Evolutionary conservation across 75 land plant genomes (phyloP), one percentile per base, ranked within the genome.

Genomic region (Cupressus sempervirens): DNA sequence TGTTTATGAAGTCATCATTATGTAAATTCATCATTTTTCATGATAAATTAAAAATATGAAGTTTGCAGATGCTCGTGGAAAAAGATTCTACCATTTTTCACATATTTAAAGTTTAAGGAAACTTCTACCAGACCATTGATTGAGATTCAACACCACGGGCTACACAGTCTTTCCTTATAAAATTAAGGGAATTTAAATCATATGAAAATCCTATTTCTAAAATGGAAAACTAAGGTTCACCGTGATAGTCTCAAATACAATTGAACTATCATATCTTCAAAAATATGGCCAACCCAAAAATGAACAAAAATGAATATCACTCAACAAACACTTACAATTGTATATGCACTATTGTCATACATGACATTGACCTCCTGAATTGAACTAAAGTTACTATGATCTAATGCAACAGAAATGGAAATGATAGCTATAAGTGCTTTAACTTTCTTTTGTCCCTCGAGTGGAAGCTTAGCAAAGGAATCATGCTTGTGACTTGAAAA

Each of bases 391-490:
- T 86, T 85, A 72, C 86, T 84, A 75, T 86, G 86, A 18, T 86
- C 87, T 52, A 86, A 73, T 77, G 87, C 87, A 43, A 86, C 87
- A 38, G 87, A 86, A 67, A 86, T 81, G 67, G 86, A 86, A 84
- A 86, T 83, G 30, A 86, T 74, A 45, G 87, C 86, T 83, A 80
- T 83, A 84, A 86, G 84, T 35, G 87, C 87, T 79, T n/a, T 50
- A 46, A 86, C 80, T 84, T 86, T 86, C 87, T 84, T 86, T 54
- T 86, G 87, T n/a, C 67, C 81, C 81, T 79, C 81, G 26, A n/a
- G 32, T 9, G 89, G 85, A 62, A 88, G 85, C 80, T 48, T 88
- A 23, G 85, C 81, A 83, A 88, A 87, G 81, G 84, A 84, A 62
- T 83, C 89, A 80, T 88, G 85, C 76, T 83, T 83, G 76, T 83